phyloP scores from a whole-genome alignment of 768 basidiomycete genomes.

The Fomitopsis pulvina region DNA sequence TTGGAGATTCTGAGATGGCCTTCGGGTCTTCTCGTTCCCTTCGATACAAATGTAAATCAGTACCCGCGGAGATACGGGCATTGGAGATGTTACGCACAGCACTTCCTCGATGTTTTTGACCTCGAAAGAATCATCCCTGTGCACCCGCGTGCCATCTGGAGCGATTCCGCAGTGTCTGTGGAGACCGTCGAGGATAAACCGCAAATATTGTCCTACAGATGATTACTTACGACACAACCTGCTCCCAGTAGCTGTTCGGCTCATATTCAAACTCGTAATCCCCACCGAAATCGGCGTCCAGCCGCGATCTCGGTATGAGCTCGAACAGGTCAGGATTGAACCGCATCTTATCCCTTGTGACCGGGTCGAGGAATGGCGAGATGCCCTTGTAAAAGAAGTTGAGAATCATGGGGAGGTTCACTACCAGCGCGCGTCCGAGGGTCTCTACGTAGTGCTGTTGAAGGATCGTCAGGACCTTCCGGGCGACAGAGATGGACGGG shows the following conservation, averaged over 20 bases:
- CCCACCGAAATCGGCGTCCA: conserved; percentile 82
- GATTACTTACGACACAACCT: conserved; percentile 54
- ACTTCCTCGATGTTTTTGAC: background rate
- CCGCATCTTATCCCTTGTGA: conserved; percentile 88
- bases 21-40: conserved; percentile 1
- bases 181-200: background rate
- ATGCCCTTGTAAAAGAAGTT: conserved; percentile 81
- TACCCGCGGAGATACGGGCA: too few relatives aligned
- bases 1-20: background rate
- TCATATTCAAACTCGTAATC: conserved; percentile 71
- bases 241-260: conserved; percentile 69
- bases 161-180: conserved; percentile 24
- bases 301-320: conserved; percentile 65
- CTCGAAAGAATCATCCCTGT: background rate
- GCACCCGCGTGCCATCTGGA: conserved; percentile 24
- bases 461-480: conserved; percentile 72
- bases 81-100: too few relatives aligned
- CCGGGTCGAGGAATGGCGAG: conserved; percentile 80
- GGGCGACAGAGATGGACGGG: conserved; percentile 74
- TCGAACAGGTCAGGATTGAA: conserved; percentile 82
- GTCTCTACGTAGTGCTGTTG: conserved; percentile 90
- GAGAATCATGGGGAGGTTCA: conserved; percentile 71
- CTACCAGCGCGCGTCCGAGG: conserved; percentile 76
- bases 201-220: background rate
- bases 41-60: too few relatives aligned